Evolutionary conservation across 805 yeast genomes (phyloP), one percentile per base, ranked within the genome.

Genomic region (Yarrowia osloensis): DNA sequence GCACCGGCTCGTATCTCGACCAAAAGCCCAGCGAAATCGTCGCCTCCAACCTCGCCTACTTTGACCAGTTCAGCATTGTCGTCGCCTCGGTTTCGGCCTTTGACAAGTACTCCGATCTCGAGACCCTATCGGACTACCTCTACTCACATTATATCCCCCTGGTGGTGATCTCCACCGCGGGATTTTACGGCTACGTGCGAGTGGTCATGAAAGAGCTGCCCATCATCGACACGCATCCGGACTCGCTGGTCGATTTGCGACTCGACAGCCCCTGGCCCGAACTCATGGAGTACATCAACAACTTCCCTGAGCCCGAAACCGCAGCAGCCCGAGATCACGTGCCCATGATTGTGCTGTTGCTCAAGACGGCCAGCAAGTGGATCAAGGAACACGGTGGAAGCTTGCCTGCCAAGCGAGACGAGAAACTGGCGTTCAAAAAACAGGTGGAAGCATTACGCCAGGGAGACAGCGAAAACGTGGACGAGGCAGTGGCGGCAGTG

Each of bases 191-290:
- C 0, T 76, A 80, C 19, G 69, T 90, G 4, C 79, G 86, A 47
- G 73, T 88, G 4, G 77, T 84, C 35, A 74, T 83, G n/a, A 75
- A 73, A 29, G 91, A 87, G 71, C 85, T 85, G 71, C 84, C 87
- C n/a, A 84, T 90, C 1, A 67, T 91, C 17, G 93, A 93, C 68
- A 85, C 97, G 0, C 96, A 91, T 74, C 86, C 87, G 0, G 86
- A 80, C 37, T 79, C 83, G 9, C 73, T 87, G 2, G 85, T 81
- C 28, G 97, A 91, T 72, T 76, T 92, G 68, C 78, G 96, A 63
- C 76, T 92, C 2, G 87, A 86, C 68, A 49, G 63, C 2, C 90
- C 95, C 0, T 94, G 97, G 97, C 77, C 80, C 0, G 91, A 89
- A 70, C 76, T 92, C 8, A 75, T 76, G 40, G 77, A 76, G 0